Evolutionary conservation across 495 filamentous ascomycete species (phyloP).

Genomic region (Platismatia glauca): DNA sequence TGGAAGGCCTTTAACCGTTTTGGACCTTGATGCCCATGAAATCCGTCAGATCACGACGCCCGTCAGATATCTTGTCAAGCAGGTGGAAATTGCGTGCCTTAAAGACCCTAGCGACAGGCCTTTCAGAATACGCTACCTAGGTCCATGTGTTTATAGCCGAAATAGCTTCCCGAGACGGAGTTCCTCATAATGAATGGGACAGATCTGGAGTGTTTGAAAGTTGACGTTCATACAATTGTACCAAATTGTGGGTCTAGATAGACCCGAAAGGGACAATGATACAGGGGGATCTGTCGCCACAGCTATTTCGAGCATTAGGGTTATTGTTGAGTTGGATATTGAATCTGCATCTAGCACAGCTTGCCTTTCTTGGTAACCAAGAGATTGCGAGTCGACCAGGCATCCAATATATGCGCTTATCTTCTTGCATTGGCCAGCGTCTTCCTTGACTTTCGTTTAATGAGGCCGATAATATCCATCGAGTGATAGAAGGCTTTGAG

Average conservation of each 20-base stretch:
- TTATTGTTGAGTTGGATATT: constrained; percentile 1
- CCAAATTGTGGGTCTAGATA: background rate
- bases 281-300: constrained; percentile 1
- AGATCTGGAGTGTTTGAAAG: background rate
- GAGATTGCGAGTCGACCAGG: background rate
- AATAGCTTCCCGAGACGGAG: background rate
- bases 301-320: background rate
- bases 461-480: background rate
- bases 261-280: background rate
- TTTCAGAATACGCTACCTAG: background rate
- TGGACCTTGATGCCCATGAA: background rate
- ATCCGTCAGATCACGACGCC: background rate
- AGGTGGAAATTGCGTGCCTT: background rate
- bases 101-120: background rate
- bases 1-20: background rate
- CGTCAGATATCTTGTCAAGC: background rate
- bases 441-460: background rate
- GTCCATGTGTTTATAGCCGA: background rate
- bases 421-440: background rate
- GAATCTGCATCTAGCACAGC: constrained; percentile 1
- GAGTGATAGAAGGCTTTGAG: background rate
- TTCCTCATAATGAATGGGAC: background rate
- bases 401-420: background rate
- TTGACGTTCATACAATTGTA: background rate
- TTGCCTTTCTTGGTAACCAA: constrained; percentile 2